Evolutionary conservation across 768 basidiomycete genomes (phyloP), one percentile per base, ranked within the genome.

Genomic region (Lentinus tigrinus): DNA sequence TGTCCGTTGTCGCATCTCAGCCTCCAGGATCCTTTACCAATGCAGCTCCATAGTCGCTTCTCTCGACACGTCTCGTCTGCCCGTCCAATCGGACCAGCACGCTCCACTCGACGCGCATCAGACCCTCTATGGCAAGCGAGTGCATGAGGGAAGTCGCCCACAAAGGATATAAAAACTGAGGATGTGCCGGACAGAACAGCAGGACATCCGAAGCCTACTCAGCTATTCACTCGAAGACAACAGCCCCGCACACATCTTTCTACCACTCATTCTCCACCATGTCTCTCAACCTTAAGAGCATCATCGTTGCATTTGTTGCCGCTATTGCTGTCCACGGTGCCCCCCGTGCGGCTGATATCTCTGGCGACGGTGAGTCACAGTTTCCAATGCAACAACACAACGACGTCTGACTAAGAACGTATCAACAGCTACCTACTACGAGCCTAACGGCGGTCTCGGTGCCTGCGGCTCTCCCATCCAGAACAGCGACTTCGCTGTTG

Each of bases 391-490:
- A 24, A 21, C 2, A 27, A 4, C 39, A 7, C 16, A 8, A 3
- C 27, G 26, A 6, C 28, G n/a, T 3, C 31, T 31, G 19, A 10
- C 23, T 14, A 4, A 21, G 4, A 1, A 43, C 26, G 4, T 31
- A 31, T 31, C 21, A 3, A 36, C 21, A 56, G 47, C 46, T 16
- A 56, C 54, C 26, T 56, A 49, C 38, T 56, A 56, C 54, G 31
- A 38, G 24, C 54, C 37, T 3, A 47, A 42, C 37, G 54, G 54
- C 38, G 54, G 46, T 1, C 31, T 26, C 39, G 48, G 56, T 17
- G 56, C 48, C 1, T 57, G 56, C 49, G 56, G 56, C 16, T 16
- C 56, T 14, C 48, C 28, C 3, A 42, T 26, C 39, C 56, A 50
- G 47, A 49, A 57, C 42, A 52, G 23, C 43, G 50, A 51, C 26